phyloP scores from a whole-genome alignment of 129 eudicot genomes.

The Sambucus nigra region DNA sequence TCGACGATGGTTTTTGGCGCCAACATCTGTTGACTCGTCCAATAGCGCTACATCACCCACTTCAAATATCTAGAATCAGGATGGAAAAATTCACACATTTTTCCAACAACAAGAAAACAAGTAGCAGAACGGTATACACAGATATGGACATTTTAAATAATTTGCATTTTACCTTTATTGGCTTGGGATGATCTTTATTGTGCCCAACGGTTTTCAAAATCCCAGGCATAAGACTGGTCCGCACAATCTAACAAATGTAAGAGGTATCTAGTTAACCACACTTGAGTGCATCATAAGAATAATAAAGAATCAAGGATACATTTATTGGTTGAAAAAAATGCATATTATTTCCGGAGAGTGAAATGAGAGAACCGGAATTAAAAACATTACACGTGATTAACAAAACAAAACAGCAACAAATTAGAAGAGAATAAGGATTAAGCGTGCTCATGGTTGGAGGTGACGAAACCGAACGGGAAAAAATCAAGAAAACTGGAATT shows the following conservation, averaged over 20 bases:
- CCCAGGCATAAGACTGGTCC: constrained; percentile 91
- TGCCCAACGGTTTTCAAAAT: constrained; percentile 75
- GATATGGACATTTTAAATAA: background rate
- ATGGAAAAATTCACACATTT: constrained; percentile 2
- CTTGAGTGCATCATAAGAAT: background rate
- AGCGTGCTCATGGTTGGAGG: too few species aligned
- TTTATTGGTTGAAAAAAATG: background rate
- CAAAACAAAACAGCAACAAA: too few species aligned
- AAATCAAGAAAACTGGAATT: too few species aligned
- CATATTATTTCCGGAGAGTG: too few species aligned
- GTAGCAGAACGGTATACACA: constrained; percentile 5
- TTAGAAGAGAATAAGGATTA: too few species aligned
- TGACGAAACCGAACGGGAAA: too few species aligned
- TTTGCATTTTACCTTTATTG: constrained; percentile 57
- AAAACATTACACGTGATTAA: too few species aligned
- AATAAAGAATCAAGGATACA: constrained; percentile 4
- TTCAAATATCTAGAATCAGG: constrained; percentile 60
- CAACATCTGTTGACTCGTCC: constrained; percentile 67
- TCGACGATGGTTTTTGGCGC: constrained; percentile 67
- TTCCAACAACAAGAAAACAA: background rate
- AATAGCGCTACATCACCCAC: constrained; percentile 71
- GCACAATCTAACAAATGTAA: constrained; percentile 44
- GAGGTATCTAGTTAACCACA: background rate
- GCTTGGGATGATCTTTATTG: constrained; percentile 95
- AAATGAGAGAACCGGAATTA: too few species aligned